Evolutionary conservation across 73 alveolate species (phyloP).

Genomic region (Durusdinium trenchii): DNA sequence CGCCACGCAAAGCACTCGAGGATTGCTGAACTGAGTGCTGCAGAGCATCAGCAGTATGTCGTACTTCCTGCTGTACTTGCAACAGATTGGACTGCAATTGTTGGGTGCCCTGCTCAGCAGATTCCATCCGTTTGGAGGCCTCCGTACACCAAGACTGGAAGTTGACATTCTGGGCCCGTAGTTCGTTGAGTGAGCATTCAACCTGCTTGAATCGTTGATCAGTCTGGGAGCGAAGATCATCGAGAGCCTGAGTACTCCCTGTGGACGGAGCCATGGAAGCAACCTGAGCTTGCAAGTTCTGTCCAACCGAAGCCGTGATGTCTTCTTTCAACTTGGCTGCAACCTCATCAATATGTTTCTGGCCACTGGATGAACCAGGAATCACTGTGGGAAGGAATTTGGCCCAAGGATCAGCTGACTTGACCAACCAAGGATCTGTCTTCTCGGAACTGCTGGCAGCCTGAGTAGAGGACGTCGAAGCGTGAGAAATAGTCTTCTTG

Average conservation of each 20-base stretch:
- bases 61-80: neutral
- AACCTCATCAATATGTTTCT: neutral
- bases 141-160: neutral
- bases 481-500: neutral
- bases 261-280: neutral
- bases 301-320: neutral
- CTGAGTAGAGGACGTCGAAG: neutral
- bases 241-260: too few relatives aligned
- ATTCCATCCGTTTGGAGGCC: neutral
- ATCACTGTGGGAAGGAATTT: neutral
- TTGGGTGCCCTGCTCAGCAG: neutral
- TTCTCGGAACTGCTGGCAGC: too few relatives aligned
- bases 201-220: neutral
- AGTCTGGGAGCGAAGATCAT: neutral
- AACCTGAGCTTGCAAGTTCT: too few relatives aligned
- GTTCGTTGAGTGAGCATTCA: neutral
- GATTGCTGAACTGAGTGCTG: neutral
- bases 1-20: neutral
- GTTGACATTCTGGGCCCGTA: neutral
- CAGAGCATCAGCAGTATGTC: neutral
- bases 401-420: neutral
- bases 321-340: neutral
- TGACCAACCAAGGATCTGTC: neutral
- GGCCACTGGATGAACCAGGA: neutral
- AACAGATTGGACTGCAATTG: neutral